A percentile compares a stretch with the other conserved stretches of the same genome.
These are phyloP conservation scores for Candida ortonii DNA, from an alignment of 805 yeast species.

Conservation along the genomic window DNA sequence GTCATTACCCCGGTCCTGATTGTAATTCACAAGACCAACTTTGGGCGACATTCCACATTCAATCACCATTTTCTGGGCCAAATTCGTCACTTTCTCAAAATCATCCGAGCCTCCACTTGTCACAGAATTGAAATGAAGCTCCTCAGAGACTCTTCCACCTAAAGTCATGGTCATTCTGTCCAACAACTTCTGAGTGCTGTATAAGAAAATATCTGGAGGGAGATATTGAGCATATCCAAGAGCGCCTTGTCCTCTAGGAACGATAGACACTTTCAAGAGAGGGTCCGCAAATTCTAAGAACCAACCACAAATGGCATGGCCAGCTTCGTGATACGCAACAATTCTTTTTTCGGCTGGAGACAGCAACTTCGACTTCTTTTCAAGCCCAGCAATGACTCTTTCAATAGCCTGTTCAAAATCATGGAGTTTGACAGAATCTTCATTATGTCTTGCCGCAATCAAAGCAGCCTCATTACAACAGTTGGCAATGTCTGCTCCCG, in stretches of 20 bases:
- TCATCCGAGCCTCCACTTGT: constrained; percentile 93
- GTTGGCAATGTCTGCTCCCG: constrained; percentile 96
- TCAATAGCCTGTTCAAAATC: constrained; percentile 94
- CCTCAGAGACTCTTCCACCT: constrained; percentile 92
- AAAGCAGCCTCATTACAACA: constrained; percentile 93
- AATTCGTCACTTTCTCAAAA: constrained; percentile 83
- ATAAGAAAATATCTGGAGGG: constrained; percentile 83
- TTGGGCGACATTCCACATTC: constrained; percentile 83
- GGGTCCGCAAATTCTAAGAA: constrained; percentile 86
- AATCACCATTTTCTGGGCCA: constrained; percentile 88
- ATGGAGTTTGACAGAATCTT: constrained; percentile 53
- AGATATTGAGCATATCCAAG: constrained; percentile 94
- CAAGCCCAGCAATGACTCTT: constrained; percentile 92
- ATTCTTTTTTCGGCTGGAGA: constrained; percentile 77
- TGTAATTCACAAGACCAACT: constrained; percentile 60
- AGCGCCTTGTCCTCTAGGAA: constrained; percentile 94
- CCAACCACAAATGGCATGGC: constrained; percentile 97
- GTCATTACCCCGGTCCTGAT: constrained; percentile 47
- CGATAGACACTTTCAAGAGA: constrained; percentile 84
- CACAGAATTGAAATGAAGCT: constrained; percentile 79
- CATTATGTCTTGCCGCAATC: constrained; percentile 81
- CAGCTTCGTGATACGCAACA: constrained; percentile 95
- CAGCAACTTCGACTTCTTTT: constrained; percentile 75
- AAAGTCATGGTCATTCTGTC: constrained; percentile 93
- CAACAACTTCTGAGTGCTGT: constrained; percentile 68